phyloP scores from a whole-genome alignment of 225 moss, liverwort and hornwort species.

The Polytrichum commune region DNA sequence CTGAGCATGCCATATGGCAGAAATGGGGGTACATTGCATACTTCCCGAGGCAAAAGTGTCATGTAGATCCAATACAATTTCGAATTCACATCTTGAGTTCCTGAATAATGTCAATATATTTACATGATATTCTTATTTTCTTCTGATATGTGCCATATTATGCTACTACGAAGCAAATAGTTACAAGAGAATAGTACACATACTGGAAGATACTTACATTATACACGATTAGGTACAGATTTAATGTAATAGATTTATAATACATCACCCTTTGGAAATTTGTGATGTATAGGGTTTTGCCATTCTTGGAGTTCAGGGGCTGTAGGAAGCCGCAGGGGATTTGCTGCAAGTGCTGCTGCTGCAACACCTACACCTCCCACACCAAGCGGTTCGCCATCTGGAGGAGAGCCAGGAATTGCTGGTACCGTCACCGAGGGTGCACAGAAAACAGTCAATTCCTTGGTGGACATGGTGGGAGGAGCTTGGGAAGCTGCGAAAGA shows the following conservation, averaged over 20 bases:
- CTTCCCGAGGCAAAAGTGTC: too few relatives aligned
- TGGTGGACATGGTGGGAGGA: conserved; percentile 21
- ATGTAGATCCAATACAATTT: too few relatives aligned
- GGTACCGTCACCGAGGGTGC: conserved; percentile 22
- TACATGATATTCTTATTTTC: too few relatives aligned
- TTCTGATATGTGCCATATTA: too few relatives aligned
- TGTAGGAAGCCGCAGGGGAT: not conserved
- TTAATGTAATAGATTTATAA: too few relatives aligned
- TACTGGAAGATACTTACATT: too few relatives aligned
- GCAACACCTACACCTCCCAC: conserved; percentile 10
- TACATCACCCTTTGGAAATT: too few relatives aligned
- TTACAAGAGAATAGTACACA: too few relatives aligned
- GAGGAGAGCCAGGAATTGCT: conserved; percentile 11
- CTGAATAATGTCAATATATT: too few relatives aligned
- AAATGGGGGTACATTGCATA: too few relatives aligned
- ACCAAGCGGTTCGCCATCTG: conserved; percentile 10
- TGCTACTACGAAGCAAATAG: too few relatives aligned
- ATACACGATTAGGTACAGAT: too few relatives aligned
- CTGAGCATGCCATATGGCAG: not conserved
- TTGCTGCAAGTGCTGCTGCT: not conserved
- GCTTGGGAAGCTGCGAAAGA: conserved; percentile 30
- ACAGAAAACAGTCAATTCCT: conserved; percentile 23
- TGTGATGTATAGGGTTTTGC: not conserved
- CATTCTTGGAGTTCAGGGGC: not conserved
- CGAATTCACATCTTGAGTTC: not conserved